A percentile compares a stretch with the other conserved stretches of the same genome.
Conservation (phyloP, 768 basidiomycete genomes). For the Cantharellus cinnabarinus region DNA sequence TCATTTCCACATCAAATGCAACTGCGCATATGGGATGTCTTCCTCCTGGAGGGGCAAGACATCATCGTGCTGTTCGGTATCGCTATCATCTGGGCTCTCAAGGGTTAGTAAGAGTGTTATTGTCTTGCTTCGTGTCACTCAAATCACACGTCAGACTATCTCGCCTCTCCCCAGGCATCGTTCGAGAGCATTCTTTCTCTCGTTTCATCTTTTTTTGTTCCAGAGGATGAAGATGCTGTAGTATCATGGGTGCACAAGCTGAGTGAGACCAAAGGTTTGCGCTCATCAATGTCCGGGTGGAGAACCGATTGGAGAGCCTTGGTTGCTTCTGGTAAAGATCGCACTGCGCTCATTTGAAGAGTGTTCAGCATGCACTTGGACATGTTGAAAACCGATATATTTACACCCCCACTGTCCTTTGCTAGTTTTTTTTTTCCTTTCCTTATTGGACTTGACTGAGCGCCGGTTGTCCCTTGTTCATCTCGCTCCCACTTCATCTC, state of each 20-base stretch:
- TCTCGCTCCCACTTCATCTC: no score
- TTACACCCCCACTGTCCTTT: no score
- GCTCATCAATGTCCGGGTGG: slow-evolving; percentile 54
- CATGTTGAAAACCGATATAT: no score
- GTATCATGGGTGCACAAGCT: slow-evolving; percentile 59
- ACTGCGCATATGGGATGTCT: slow-evolving; percentile 84
- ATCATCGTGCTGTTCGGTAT: slow-evolving; percentile 68
- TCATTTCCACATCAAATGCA: slow-evolving; percentile 91
- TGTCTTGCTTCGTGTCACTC: neutral
- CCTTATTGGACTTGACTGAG: no score
- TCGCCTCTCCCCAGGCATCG: slow-evolving; percentile 51
- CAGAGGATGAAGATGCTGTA: slow-evolving; percentile 69
- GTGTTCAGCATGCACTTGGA: neutral
- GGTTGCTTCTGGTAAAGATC: slow-evolving; percentile 17
- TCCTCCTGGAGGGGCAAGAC: slow-evolving; percentile 79
- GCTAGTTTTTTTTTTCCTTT: no score
- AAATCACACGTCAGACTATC: slow-evolving; percentile 37
- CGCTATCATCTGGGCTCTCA: slow-evolving; percentile 79
- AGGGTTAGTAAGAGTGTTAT: slow-evolving; percentile 31
- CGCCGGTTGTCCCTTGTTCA: no score
- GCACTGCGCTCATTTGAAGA: slow-evolving; percentile 15
- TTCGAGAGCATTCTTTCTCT: slow-evolving; percentile 87
- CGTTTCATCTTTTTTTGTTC: slow-evolving; percentile 85
- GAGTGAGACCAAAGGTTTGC: slow-evolving; percentile 41
- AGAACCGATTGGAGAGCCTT: slow-evolving; percentile 51